A percentile compares a stretch with the other conserved stretches of the same genome.
These are phyloP conservation scores for Calophaca sinica DNA, from an alignment of 306 rosid genomes.

Conservation along the genomic window DNA sequence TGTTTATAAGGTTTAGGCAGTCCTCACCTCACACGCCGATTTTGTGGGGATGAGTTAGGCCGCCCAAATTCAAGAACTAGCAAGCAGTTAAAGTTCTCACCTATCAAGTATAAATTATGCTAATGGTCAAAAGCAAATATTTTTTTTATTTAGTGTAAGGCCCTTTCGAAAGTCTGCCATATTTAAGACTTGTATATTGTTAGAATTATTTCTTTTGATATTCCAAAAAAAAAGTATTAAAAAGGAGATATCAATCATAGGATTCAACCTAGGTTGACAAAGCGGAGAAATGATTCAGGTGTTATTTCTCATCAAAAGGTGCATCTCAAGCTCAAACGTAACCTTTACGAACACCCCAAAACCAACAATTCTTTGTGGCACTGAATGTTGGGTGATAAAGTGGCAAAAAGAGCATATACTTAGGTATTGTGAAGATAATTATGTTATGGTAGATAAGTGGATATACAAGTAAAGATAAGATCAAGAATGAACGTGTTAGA, in stretches of 20 bases:
- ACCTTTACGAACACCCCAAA: neutral
- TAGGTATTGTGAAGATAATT: neutral
- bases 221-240: too few species aligned
- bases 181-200: too few species aligned
- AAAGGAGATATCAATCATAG: neutral
- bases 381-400: neutral
- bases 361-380: neutral
- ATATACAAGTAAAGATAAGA: neutral
- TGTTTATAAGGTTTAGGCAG: too few species aligned
- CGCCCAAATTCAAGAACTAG: too few species aligned
- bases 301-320: neutral
- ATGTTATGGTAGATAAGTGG: neutral
- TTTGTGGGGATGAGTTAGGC: too few species aligned
- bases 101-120: conserved; percentile 1
- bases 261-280: neutral
- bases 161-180: too few species aligned
- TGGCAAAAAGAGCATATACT: neutral
- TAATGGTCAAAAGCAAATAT: neutral
- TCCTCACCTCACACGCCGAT: too few species aligned
- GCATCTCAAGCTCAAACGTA: neutral
- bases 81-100: neutral
- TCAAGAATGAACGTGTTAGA: neutral
- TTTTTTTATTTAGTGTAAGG: neutral
- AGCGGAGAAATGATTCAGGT: neutral
- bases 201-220: too few species aligned